Evolutionary conservation across 192 early-diverging fungal genomes (phyloP).

Genomic region (Coemansia sp.): DNA sequence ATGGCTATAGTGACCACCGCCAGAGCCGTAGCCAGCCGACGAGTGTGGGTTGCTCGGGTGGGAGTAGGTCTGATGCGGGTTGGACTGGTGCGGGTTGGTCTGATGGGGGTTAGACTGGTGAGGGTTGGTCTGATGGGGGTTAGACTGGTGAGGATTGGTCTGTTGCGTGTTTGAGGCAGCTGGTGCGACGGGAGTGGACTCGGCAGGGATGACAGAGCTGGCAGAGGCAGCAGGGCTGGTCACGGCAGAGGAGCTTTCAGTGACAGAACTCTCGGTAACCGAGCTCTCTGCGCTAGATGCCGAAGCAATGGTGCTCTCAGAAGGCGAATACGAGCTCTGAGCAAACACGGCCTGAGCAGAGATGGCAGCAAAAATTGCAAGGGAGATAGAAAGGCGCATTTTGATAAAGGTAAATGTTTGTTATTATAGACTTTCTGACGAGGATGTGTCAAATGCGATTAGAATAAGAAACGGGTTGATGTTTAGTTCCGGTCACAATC

Average conservation of each 20-base stretch:
- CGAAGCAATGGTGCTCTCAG: background rate
- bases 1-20: background rate
- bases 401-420: background rate
- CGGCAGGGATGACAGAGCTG: background rate
- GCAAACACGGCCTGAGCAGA: slow-evolving; percentile 33
- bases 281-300: no score
- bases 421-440: background rate
- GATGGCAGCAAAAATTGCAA: slow-evolving; percentile 34
- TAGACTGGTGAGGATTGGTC: background rate
- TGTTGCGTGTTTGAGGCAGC: background rate
- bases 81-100: background rate
- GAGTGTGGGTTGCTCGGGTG: background rate
- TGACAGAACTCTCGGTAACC: background rate
- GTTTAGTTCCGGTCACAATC: no score
- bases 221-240: background rate
- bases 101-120: background rate
- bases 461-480: background rate
- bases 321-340: slow-evolving; percentile 5
- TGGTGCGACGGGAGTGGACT: background rate
- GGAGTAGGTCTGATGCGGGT: slow-evolving; percentile 9
- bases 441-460: slow-evolving; percentile 1
- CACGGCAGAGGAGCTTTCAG: background rate
- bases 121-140: background rate
- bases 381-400: slow-evolving; percentile 35
- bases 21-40: slow-evolving; percentile 15